Evolutionary conservation across 495 filamentous ascomycete species (phyloP), one percentile per base, ranked within the genome.

Genomic region (Extremus antarcticus): DNA sequence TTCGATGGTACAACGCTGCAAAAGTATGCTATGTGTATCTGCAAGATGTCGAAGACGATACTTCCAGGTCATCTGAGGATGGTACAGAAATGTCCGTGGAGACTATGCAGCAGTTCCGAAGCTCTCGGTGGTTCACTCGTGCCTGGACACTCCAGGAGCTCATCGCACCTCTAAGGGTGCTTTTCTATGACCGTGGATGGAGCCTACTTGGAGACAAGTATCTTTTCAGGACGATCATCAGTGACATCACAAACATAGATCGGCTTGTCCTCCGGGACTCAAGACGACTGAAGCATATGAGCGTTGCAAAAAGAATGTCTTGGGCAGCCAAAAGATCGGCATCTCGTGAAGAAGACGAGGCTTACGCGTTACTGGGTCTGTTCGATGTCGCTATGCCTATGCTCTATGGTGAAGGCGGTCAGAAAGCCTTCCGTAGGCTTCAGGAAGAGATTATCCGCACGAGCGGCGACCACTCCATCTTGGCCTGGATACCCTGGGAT

Each of bases 301-400:
- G 53, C 43, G 35, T 60, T 11, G 54, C 53, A 11, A 49, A 57
- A 45, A 40, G 58, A 9, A 60, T 60, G 58, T 60, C 47, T 0
- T 60, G 58, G 58, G 58, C 54, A 22, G 7, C 46, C 3, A 25
- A 29, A 16, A 43, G 58, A 39, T n/a, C 11, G 16, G 50, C 55
- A 22, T 51, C 49, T 20, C 46, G 41, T n/a, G 17, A 48, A n/a
- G 67, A 70, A 55, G 68, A 70, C 46, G 55, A 57, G 16, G 68
- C 68, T 4, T 70, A 69, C 47, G 61, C 52, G 35, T 57, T 70
- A 2, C 43, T 70, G 11, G 68, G 68, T n/a, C 41, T 70, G 15
- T 68, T 69, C 51, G 51, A 56, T 16, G 47, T 70, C 29, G 67
- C 61, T 47, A 68, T 70, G 63, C 57, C 66, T 1, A 56, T 71